phyloP scores from a whole-genome alignment of 2,329 filamentous ascomycete genomes.

The Fusarium sp. region DNA sequence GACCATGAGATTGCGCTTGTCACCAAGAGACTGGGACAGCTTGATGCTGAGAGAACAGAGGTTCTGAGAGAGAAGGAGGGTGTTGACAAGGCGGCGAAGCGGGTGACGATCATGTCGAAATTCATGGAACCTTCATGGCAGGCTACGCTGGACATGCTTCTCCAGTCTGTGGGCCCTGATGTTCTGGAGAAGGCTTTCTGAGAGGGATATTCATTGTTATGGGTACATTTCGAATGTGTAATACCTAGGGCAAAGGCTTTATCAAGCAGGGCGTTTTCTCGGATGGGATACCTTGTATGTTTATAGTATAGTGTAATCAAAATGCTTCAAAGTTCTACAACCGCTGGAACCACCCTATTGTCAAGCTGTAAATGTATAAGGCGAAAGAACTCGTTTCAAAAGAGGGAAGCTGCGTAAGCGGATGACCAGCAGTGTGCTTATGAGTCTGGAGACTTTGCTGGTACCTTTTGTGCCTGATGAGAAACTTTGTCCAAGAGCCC shows the following conservation, averaged over 20 bases:
- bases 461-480: rapidly evolving
- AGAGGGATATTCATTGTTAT: not conserved
- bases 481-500: not conserved
- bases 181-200: not conserved
- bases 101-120: not conserved
- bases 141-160: not conserved
- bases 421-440: rapidly evolving
- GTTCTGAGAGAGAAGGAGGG: not conserved
- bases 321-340: not conserved
- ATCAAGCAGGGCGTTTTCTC: not conserved
- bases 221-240: not conserved
- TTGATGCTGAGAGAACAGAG: not conserved
- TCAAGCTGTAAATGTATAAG: rapidly evolving
- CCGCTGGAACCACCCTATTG: too few relatives aligned
- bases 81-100: not conserved
- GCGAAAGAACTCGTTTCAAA: not conserved
- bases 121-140: not conserved
- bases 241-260: not conserved
- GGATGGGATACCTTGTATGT: not conserved
- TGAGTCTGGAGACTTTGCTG: too few relatives aligned
- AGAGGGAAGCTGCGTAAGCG: too few relatives aligned
- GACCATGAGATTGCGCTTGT: not conserved
- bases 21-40: not conserved
- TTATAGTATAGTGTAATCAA: not conserved
- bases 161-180: not conserved